Percentiles rank a stretch among this genome's conserved stretches.
These are phyloP conservation scores for Rutstroemia sydowiana DNA, from an alignment of 2,329 filamentous ascomycete genomes.

Conservation along the genomic window DNA sequence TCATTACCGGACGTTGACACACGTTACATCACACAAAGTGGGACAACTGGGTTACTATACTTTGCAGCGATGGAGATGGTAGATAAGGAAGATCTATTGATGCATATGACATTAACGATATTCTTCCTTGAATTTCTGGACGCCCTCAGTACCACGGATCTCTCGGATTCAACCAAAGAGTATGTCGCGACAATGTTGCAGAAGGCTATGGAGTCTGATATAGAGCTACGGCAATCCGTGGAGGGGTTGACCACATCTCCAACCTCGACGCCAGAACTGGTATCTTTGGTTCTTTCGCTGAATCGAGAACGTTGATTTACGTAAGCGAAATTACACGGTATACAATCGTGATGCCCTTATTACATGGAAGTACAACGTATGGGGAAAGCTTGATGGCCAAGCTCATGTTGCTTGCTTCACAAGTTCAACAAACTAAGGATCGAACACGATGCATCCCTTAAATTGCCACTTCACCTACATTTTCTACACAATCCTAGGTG, in stretches of 20 bases:
- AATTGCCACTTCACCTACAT: too few species aligned
- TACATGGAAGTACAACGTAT: too few species aligned
- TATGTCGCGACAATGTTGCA: constrained; percentile 23
- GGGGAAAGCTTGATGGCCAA: too few species aligned
- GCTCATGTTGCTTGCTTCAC: too few species aligned
- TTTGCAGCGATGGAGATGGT: constrained; percentile 30
- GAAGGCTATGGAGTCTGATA: constrained; percentile 21
- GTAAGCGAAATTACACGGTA: too few species aligned
- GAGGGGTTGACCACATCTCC: constrained; percentile 22
- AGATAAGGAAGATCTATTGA: constrained; percentile 29
- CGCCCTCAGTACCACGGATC: constrained; percentile 24
- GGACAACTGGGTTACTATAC: constrained; percentile 24
- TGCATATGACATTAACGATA: constrained; percentile 30
- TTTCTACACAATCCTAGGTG: too few species aligned
- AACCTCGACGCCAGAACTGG: constrained; percentile 24
- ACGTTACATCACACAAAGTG: constrained; percentile 14
- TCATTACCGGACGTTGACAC: constrained; percentile 26
- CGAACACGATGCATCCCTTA: too few species aligned
- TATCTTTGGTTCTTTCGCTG: constrained; percentile 17
- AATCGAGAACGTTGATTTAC: constrained; percentile 3
- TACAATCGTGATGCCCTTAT: too few species aligned
- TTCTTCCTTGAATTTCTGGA: constrained; percentile 29
- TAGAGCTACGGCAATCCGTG: constrained; percentile 23
- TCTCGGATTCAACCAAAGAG: constrained; percentile 22
- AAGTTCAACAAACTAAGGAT: too few species aligned